phyloP scores from a whole-genome alignment of 2,329 filamentous ascomycete species.

The Pseudogymnoascus sp. region DNA sequence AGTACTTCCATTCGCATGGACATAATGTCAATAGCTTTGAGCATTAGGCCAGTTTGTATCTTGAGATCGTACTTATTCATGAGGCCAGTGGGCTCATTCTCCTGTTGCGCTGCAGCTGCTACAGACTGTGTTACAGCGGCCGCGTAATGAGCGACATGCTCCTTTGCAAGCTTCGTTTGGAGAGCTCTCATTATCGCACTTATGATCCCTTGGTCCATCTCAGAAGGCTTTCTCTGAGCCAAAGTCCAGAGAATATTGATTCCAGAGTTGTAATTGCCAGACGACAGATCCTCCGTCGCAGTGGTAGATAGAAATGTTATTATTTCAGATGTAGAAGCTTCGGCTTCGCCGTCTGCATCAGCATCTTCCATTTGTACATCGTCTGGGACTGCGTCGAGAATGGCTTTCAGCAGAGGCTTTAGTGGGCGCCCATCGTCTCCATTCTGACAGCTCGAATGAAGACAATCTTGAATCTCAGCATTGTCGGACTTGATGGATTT shows the following conservation, averaged over 20 bases:
- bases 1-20: slow-evolving; percentile 87
- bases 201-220: slow-evolving; percentile 79
- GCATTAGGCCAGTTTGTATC: slow-evolving; percentile 82
- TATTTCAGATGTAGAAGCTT: slow-evolving; percentile 78
- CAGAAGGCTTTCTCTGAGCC: slow-evolving; percentile 72
- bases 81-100: slow-evolving; percentile 47
- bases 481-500: slow-evolving; percentile 84
- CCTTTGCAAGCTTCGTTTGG: slow-evolving; percentile 83
- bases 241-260: slow-evolving; percentile 93
- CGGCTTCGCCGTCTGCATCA: slow-evolving; percentile 77
- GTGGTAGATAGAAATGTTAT: slow-evolving; percentile 76
- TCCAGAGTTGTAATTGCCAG: slow-evolving; percentile 73
- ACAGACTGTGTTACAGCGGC: slow-evolving; percentile 45
- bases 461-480: slow-evolving; percentile 85
- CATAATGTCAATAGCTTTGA: slow-evolving; percentile 91
- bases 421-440: slow-evolving; percentile 61
- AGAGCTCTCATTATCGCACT: slow-evolving; percentile 84
- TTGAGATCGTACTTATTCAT: slow-evolving; percentile 73
- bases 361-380: slow-evolving; percentile 66
- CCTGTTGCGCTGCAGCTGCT: slow-evolving; percentile 32
- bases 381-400: slow-evolving; percentile 84
- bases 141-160: slow-evolving; percentile 76
- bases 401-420: slow-evolving; percentile 67
- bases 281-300: slow-evolving; percentile 79
- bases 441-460: slow-evolving; percentile 67